Percentiles rank a stretch among this genome's conserved stretches.
Evolutionary conservation across 495 filamentous ascomycete species (phyloP).

Genomic region (Corynascus novoguineensis): DNA sequence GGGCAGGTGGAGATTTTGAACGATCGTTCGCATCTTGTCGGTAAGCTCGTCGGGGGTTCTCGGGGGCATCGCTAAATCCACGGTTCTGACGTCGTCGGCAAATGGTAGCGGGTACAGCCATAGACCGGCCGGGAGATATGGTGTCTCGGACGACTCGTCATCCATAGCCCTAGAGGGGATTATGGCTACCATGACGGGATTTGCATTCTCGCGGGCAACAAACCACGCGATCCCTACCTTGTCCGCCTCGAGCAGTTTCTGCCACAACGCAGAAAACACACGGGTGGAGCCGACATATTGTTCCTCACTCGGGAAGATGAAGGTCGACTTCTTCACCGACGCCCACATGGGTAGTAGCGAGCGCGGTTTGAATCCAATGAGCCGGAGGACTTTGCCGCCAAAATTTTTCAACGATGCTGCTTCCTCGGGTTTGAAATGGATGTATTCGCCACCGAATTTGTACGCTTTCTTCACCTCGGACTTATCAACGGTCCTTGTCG

Average conservation of each 20-base stretch:
- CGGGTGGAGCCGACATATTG: conserved; percentile 85
- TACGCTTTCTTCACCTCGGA: conserved; percentile 84
- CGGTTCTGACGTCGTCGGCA: conserved; percentile 80
- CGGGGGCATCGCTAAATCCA: conserved; percentile 45
- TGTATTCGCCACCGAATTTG: conserved; percentile 88
- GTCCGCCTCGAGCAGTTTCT: conserved; percentile 69
- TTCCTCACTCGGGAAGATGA: conserved; percentile 92
- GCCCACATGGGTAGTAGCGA: conserved; percentile 77
- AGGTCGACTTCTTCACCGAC: conserved; percentile 74
- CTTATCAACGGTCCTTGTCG: conserved; percentile 73
- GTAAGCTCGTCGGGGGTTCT: conserved; percentile 65
- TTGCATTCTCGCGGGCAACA: conserved; percentile 70
- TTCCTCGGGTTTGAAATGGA: conserved; percentile 81
- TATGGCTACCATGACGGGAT: conserved; percentile 73
- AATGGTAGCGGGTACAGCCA: conserved; percentile 88
- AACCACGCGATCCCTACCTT: conserved; percentile 89
- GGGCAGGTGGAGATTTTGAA: conserved; percentile 86
- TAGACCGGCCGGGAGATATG: conserved; percentile 73
- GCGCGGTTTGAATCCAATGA: conserved; percentile 89
- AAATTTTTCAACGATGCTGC: conserved; percentile 68
- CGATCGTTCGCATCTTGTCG: conserved; percentile 71
- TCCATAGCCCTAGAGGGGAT: conserved; percentile 64
- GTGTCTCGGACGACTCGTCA: conserved; percentile 56
- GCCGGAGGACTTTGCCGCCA: conserved; percentile 64
- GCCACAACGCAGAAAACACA: conserved; percentile 85